Conservation (phyloP, 2,329 filamentous ascomycete species). For the Eurotiales sp. region DNA sequence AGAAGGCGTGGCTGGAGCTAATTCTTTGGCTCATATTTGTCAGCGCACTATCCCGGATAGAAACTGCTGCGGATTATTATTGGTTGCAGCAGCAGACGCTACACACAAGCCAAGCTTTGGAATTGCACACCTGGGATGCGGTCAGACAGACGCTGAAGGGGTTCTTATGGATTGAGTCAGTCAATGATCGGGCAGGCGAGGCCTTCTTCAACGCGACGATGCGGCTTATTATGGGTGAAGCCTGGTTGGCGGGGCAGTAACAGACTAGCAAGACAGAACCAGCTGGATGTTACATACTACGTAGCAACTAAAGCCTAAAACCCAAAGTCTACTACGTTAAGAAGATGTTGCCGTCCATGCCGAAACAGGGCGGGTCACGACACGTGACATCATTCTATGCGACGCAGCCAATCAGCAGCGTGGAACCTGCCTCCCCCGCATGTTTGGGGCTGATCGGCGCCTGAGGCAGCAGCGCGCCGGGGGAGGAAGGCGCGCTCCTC, state of each 20-base stretch:
- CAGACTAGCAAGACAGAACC: too few species aligned
- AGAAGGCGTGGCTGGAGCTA: background rate
- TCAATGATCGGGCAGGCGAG: background rate
- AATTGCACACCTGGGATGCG: background rate
- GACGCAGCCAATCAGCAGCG: background rate
- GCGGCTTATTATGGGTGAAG: too few species aligned
- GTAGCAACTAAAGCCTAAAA: too few species aligned
- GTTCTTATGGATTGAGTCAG: conserved; percentile 3
- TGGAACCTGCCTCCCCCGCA: background rate
- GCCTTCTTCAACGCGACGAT: too few species aligned
- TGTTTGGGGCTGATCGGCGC: background rate
- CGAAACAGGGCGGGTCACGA: too few species aligned
- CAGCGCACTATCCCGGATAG: background rate
- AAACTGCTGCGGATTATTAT: background rate
- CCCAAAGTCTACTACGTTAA: too few species aligned
- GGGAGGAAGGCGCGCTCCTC: too few species aligned
- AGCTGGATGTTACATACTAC: too few species aligned
- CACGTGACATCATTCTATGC: background rate
- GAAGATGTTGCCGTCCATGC: too few species aligned
- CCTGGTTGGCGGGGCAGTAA: too few species aligned
- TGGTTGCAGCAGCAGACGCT: background rate
- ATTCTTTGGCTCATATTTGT: conserved; percentile 1
- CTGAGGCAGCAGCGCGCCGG: too few species aligned
- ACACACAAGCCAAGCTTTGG: background rate
- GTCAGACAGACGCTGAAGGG: background rate